phyloP scores from a whole-genome alignment of 2,329 filamentous ascomycete genomes.

The Trichoderma sp. region DNA sequence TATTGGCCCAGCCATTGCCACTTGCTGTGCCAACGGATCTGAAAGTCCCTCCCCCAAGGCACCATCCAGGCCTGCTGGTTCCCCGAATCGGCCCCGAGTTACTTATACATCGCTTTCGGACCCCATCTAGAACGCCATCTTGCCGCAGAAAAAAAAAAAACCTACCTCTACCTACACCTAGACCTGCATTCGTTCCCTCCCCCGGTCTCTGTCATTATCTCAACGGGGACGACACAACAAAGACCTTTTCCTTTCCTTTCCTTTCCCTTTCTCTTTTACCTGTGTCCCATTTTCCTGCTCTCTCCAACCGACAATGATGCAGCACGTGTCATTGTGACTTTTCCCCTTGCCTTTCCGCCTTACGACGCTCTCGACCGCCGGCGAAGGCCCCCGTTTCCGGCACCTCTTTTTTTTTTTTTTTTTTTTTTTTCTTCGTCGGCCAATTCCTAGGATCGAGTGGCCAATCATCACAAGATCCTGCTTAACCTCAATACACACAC shows the following conservation, averaged over 20 bases:
- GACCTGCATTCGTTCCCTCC: slow-evolving; percentile 7
- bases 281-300: not conserved
- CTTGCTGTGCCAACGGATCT: not conserved
- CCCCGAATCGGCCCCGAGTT: slow-evolving; percentile 15
- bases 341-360: slow-evolving; percentile 11
- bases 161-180: not conserved
- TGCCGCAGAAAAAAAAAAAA: slow-evolving; percentile 9
- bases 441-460: not conserved
- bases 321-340: slow-evolving; percentile 13
- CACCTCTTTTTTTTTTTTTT: not conserved
- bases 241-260: not conserved
- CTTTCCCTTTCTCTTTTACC: not conserved
- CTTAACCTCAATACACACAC: not conserved
- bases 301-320: slow-evolving; percentile 9
- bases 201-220: not conserved
- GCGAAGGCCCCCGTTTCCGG: slow-evolving; percentile 15
- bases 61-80: not conserved
- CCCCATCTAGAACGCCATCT: slow-evolving; percentile 17
- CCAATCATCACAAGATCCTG: slow-evolving; percentile 1
- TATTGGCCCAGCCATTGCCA: not conserved
- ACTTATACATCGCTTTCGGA: slow-evolving; percentile 12
- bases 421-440: not conserved
- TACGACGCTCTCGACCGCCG: slow-evolving; percentile 12
- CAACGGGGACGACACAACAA: not conserved
- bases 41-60: not conserved